Conservation (phyloP, 1,139 yeast species). For the Protomyces pachydermus region DNA sequence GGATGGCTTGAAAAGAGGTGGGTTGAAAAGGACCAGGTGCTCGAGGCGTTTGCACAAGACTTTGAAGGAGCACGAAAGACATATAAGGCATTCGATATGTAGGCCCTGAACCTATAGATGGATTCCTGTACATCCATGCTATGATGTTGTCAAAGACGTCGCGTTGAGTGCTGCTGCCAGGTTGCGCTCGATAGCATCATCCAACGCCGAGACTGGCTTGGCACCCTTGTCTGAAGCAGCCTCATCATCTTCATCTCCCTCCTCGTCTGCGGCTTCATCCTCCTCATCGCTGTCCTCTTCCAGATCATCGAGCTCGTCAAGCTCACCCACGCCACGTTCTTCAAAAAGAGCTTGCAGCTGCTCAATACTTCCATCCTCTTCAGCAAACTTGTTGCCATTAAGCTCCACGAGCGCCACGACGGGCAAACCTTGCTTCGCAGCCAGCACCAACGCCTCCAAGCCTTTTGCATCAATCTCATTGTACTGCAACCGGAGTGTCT, state of each 20-base stretch:
- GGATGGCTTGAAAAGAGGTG: conserved; percentile 37
- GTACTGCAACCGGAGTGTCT: conserved; percentile 70
- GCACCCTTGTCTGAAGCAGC: conserved; percentile 46
- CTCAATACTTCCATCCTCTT: conserved; percentile 60
- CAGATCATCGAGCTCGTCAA: conserved; percentile 89
- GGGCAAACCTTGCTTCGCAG: conserved; percentile 55
- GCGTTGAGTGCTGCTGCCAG: conserved; percentile 36
- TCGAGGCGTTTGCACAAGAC: conserved; percentile 4
- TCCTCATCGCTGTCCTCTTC: conserved; percentile 86
- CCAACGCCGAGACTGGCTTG: conserved; percentile 54
- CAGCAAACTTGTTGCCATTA: conserved; percentile 86
- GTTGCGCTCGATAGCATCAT: conserved; percentile 37
- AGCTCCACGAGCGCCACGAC: conserved; percentile 64
- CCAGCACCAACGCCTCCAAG: conserved; percentile 52
- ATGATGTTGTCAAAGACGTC: not conserved
- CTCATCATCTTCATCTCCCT: conserved; percentile 58
- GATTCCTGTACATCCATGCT: not conserved
- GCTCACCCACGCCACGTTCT: conserved; percentile 68
- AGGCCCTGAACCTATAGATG: not conserved
- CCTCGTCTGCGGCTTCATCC: conserved; percentile 68
- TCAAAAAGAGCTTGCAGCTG: conserved; percentile 60
- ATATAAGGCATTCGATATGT: not conserved
- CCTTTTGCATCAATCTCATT: conserved; percentile 75
- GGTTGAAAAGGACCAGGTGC: conserved; percentile 34
- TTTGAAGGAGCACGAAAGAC: not conserved